A percentile compares a stretch with the other conserved stretches of the same genome.
Conservation (phyloP, 2,329 filamentous ascomycete genomes). For the Ceratocystis variospora region DNA sequence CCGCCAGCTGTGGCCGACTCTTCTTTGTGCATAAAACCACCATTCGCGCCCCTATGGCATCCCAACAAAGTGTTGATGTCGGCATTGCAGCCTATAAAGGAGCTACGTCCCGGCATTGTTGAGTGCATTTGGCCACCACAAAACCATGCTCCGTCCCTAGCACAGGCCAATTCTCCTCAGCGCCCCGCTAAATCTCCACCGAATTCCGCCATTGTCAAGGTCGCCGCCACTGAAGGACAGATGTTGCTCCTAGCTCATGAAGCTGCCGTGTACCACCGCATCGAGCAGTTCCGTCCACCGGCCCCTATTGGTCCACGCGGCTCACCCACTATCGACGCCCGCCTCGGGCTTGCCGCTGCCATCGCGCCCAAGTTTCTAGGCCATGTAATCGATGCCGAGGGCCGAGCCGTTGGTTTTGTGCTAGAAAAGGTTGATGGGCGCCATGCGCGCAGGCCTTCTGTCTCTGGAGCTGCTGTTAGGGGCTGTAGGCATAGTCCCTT, state of each 20-base stretch:
- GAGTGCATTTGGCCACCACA: neutral
- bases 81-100: neutral
- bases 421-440: neutral
- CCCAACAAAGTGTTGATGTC: neutral
- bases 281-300: neutral
- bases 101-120: neutral
- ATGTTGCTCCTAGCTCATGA: conserved; percentile 3
- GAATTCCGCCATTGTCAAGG: neutral
- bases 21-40: neutral
- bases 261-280: conserved; percentile 1
- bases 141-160: neutral
- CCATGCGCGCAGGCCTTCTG: conserved; percentile 2
- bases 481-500: neutral
- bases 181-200: neutral
- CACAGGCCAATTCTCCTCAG: neutral
- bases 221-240: conserved; percentile 7
- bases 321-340: neutral
- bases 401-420: conserved; percentile 6
- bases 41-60: neutral
- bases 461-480: too few species aligned
- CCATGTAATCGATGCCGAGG: conserved; percentile 6
- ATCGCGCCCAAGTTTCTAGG: conserved; percentile 8
- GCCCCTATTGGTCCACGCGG: neutral
- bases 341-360: neutral
- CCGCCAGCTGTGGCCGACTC: neutral